Evolutionary conservation across 495 filamentous ascomycete species (phyloP).

Genomic region (Neurospora sp.): DNA sequence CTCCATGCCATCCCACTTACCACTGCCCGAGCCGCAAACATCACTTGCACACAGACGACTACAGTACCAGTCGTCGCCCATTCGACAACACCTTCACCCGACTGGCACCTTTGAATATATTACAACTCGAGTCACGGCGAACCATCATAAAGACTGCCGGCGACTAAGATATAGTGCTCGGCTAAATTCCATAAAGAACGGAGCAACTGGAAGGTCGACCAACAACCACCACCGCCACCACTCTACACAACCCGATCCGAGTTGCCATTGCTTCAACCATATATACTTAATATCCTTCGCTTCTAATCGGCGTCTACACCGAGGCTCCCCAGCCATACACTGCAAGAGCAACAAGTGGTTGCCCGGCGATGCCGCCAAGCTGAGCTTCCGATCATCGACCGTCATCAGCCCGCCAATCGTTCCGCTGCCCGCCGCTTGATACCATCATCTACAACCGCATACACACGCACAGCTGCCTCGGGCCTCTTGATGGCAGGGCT

Average conservation of each 20-base stretch:
- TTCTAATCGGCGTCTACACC: not conserved
- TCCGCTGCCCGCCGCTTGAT: not conserved
- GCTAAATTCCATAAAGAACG: not conserved
- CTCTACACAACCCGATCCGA: not conserved
- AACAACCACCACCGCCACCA: not conserved
- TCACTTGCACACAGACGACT: not conserved
- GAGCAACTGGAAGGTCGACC: not conserved
- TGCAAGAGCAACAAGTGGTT: not conserved
- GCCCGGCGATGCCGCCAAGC: constrained; percentile 3
- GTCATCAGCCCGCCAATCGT: constrained; percentile 1
- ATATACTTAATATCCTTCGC: not conserved
- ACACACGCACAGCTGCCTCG: not conserved
- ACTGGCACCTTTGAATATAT: not conserved
- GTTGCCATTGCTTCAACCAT: not conserved
- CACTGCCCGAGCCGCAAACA: not conserved
- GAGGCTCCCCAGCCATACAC: not conserved
- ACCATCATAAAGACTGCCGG: not conserved
- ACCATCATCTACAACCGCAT: not conserved
- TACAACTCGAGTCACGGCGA: not conserved
- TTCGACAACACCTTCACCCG: not conserved
- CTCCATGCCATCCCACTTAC: not conserved
- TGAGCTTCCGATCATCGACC: not conserved
- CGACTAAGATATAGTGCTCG: not conserved
- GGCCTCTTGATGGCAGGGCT: constrained; percentile 7
- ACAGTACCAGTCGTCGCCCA: not conserved